Evolutionary conservation across 352 stramenopile genomes (phyloP).

Genomic region (Pythium pyrilobum): DNA sequence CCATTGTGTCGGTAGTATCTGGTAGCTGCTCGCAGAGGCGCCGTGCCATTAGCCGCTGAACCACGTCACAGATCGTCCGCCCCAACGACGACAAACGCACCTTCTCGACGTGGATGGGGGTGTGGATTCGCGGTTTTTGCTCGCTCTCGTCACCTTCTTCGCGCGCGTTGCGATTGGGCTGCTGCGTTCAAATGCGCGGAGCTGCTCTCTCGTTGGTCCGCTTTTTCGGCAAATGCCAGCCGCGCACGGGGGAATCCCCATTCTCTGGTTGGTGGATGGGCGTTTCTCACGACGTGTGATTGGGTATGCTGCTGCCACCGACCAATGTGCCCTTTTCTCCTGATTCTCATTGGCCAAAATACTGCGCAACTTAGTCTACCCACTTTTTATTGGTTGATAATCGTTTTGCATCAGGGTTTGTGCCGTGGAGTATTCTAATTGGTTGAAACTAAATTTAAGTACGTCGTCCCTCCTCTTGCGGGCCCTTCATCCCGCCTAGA

Average conservation of each 20-base stretch:
- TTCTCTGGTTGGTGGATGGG: conserved; percentile 36
- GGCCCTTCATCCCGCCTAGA: conserved; percentile 1
- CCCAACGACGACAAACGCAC: no score
- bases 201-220: conserved; percentile 31
- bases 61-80: conserved; percentile 17
- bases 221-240: conserved; percentile 41
- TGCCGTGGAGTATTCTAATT: conserved; percentile 5
- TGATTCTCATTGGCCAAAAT: conserved; percentile 22
- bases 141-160: no score
- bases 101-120: no score
- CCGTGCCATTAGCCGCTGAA: neutral
- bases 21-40: no score
- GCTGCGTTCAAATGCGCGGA: conserved; percentile 15
- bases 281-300: conserved; percentile 12
- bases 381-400: conserved; percentile 10
- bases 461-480: neutral
- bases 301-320: conserved; percentile 34
- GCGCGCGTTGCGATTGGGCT: conserved; percentile 23
- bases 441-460: neutral
- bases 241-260: neutral
- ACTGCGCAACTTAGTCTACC: no score
- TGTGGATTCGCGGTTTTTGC: no score
- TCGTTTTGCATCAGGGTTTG: neutral
- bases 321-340: neutral
- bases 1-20: no score